These are phyloP conservation scores for Marasmius sp. DNA, from an alignment of 1,284 basidiomycete species.

Conservation along the genomic window DNA sequence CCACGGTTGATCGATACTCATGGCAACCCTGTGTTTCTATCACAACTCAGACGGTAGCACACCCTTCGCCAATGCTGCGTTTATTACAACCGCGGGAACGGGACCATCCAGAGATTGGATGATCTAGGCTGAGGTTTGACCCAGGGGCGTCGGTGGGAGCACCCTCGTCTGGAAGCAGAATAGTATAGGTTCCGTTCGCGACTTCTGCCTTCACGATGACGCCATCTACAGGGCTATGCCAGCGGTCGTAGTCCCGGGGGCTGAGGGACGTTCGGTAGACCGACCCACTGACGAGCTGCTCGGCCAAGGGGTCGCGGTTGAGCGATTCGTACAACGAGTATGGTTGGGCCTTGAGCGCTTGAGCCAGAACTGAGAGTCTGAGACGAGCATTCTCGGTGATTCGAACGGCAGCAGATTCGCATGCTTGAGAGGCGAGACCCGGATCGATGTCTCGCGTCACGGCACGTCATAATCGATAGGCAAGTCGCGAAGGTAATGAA, in stretches of 20 bases:
- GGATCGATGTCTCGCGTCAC: too few species aligned
- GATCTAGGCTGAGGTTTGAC: constrained; percentile 6
- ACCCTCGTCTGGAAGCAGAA: constrained; percentile 21
- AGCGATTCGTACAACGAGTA: constrained; percentile 29
- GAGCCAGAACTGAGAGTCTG: constrained; percentile 31
- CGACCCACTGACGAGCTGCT: constrained; percentile 36
- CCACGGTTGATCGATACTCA: too few species aligned
- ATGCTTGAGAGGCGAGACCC: constrained; percentile 25
- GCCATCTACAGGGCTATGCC: constrained; percentile 43
- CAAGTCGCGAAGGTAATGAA: too few species aligned
- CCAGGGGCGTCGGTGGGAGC: background rate
- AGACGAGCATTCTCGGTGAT: constrained; percentile 20
- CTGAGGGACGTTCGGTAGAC: constrained; percentile 46
- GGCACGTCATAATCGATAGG: too few species aligned
- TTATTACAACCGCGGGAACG: too few species aligned
- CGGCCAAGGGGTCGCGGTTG: background rate
- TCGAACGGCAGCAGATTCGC: constrained; percentile 34
- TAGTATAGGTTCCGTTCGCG: constrained; percentile 43
- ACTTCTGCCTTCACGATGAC: constrained; percentile 33
- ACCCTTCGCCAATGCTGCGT: too few species aligned
- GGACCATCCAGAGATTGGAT: too few species aligned
- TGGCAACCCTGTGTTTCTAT: too few species aligned
- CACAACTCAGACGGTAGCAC: too few species aligned
- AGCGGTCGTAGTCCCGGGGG: constrained; percentile 43
- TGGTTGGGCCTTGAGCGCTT: constrained; percentile 25